Evolutionary conservation across 768 basidiomycete species (phyloP), one percentile per base, ranked within the genome.

Genomic region (Pulveroboletus sp.): DNA sequence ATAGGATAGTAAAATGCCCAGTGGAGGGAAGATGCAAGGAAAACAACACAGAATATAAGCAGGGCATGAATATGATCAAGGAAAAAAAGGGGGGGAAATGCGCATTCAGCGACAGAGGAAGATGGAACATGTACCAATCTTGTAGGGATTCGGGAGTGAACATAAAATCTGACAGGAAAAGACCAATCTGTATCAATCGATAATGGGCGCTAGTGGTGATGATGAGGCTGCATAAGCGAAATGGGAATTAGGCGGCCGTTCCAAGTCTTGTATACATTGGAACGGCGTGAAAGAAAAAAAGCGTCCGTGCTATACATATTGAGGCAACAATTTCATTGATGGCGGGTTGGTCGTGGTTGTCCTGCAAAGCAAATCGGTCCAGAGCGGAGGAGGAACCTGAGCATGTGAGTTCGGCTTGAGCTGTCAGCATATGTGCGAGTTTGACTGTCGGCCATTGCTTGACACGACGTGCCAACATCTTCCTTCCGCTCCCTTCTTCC

Each of bases 1-100:
- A 45, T 56, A 49, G 58, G 51, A 51, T 43, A 52, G 52, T 43
- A 52, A 52, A 53, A 55, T 52, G 57, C 61, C 60, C 65, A 62
- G 61, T 70, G 78, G 74, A 79, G 81, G 82, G 82, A 60, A 74
- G 77, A 78, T 68, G 70, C 65, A 81, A 87, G 84, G 85, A 85
- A 76, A 77, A 77, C 62, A 58, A 45, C 54, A 52, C 51, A 53
- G 57, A 49, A 58, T 51, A 55, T 53, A 50, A 60, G 57, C 49
- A 59, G 55, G 60, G 59, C 47, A 57, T 57, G 60, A 47, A 58
- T 58, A 53, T 46, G 45, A 40, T 51, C 38, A 59, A 42, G 47
- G 50, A 45, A 31, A 34, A 50, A 20, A 57, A 58, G n/a, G n/a
- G n/a, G n/a, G n/a, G n/a, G n/a, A 57, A 29, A 51, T 46, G 47